Conservation (phyloP, 768 basidiomycete genomes). For the Pulveroboletus sp. region DNA sequence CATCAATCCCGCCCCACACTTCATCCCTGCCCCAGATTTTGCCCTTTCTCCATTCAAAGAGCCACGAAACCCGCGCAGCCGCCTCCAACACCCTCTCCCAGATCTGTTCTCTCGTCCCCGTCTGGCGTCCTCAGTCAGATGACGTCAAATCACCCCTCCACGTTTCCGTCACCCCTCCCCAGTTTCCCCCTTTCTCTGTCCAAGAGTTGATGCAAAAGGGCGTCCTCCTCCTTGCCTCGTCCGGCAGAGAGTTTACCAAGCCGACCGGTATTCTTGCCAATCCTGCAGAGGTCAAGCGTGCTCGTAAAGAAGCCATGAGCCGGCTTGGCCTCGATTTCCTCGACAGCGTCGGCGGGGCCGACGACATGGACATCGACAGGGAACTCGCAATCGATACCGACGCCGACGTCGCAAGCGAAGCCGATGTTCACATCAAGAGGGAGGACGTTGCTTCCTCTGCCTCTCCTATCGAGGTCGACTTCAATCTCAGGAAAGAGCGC, state of each 20-base stretch:
- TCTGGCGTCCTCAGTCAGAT: slow-evolving; percentile 52
- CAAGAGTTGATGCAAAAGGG: slow-evolving; percentile 71
- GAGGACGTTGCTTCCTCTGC: slow-evolving; percentile 35
- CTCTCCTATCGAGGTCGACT: slow-evolving; percentile 46
- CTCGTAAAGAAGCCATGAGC: slow-evolving; percentile 84
- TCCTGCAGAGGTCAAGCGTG: slow-evolving; percentile 77
- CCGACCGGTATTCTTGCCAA: slow-evolving; percentile 69
- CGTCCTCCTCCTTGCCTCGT: slow-evolving; percentile 80
- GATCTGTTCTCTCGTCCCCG: slow-evolving; percentile 79
- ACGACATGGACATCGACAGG: slow-evolving; percentile 83
- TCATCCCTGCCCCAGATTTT: slow-evolving; percentile 55
- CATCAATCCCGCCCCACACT: neutral
- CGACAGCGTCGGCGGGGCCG: slow-evolving; percentile 61
- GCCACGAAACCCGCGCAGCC: slow-evolving; percentile 87
- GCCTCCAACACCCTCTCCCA: slow-evolving; percentile 86
- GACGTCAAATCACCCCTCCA: slow-evolving; percentile 25
- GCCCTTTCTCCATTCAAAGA: slow-evolving; percentile 87
- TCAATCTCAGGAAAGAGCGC: slow-evolving; percentile 37
- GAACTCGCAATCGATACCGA: slow-evolving; percentile 64
- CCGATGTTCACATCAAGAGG: slow-evolving; percentile 37
- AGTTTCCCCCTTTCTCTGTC: slow-evolving; percentile 75
- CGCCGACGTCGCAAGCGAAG: slow-evolving; percentile 42
- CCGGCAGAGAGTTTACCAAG: slow-evolving; percentile 87
- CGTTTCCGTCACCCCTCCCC: slow-evolving; percentile 37
- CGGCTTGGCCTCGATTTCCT: slow-evolving; percentile 86